Evolutionary conservation across 352 stramenopile genomes (phyloP).

Genomic region (Pythium rishiriense): DNA sequence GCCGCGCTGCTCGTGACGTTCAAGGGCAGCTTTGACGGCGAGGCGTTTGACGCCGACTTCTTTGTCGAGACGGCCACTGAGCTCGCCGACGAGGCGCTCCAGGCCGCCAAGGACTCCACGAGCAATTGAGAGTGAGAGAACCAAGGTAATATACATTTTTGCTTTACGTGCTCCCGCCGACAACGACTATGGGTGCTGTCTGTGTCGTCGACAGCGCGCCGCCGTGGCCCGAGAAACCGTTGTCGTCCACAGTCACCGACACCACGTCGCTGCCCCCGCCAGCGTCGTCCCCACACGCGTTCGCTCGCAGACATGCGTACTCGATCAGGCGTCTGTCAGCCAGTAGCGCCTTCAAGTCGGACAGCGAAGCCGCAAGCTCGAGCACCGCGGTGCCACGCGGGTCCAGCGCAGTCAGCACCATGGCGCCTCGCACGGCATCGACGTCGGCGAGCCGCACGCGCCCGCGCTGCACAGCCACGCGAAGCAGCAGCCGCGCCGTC

Average conservation of each 20-base stretch:
- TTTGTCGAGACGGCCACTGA: constrained; percentile 85
- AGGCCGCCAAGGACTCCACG: constrained; percentile 19
- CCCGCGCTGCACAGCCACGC: constrained; percentile 36
- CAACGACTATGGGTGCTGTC: constrained; percentile 23
- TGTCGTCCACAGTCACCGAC: constrained; percentile 56
- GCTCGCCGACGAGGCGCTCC: constrained; percentile 64
- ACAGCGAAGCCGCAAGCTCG: constrained; percentile 40
- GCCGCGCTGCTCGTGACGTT: constrained; percentile 75
- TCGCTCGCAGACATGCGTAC: constrained; percentile 36
- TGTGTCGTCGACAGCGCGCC: constrained; percentile 30
- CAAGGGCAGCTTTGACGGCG: constrained; percentile 71
- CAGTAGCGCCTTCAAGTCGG: constrained; percentile 29
- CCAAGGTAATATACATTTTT: constrained; percentile 16
- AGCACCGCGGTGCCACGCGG: constrained; percentile 20
- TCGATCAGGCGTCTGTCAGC: constrained; percentile 24
- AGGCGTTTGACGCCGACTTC: constrained; percentile 75
- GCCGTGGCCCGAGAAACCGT: constrained; percentile 45
- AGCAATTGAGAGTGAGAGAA: constrained; percentile 28
- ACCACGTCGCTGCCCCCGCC: constrained; percentile 46
- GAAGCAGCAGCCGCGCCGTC: constrained; percentile 40
- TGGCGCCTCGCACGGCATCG: neutral
- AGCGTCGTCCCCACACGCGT: constrained; percentile 32
- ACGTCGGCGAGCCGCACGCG: constrained; percentile 30
- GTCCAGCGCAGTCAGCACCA: neutral
- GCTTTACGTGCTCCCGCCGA: constrained; percentile 1